Base-by-base conservation (phyloP, 2,329 filamentous ascomycete genomes). In the Botrytis hyacinthi region DNA sequence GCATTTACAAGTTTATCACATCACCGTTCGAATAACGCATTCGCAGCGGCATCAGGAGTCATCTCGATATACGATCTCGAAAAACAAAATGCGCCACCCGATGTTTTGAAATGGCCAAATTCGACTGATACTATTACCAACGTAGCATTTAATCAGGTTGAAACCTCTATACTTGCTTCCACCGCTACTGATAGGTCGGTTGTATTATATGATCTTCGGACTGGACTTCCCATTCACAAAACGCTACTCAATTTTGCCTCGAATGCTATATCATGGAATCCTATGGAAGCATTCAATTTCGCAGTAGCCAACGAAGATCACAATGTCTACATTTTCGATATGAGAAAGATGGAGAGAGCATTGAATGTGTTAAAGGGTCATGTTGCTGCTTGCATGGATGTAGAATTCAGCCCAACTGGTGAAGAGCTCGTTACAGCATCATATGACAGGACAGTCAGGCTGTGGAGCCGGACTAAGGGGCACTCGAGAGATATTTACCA, bases 251-350 rank as follows among this genome's bases (percentile, higher is more conserved):
- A 89, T 71, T 92, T 99, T 77, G 90, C 94, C 54, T 92, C 90
- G 74, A 98, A 97, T 84, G 88, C 91, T 67, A 87, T 98, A 70
- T 88, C 92, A 61, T 99, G 95, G 94, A 98, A 98, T 78, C 96
- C 96, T 0, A 96, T 98, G 91, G 95, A 97, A 82, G 93, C 94
- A 12, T 97, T 97, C 86, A 97, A 98, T 84, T 91, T 98, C 80
- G 95, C 94, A 26, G 90, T 95, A 44, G 96, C 93, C 20, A 97
- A 93, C 78, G 96, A 99, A 85, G 96, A 98, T 80, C 95, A 80
- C 63, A 80, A 80, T 68, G 77, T 79, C 60, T 80, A 80, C 70
- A 78, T 98, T 75, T 99, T 99, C 80, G 96, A 99, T 82, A 97
- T 97, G 89, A 89, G 96, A 78, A 95, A 94, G 81, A 92, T 97